phyloP scores from a whole-genome alignment of 177 flowering plant species.

The Telopea speciosissima region DNA sequence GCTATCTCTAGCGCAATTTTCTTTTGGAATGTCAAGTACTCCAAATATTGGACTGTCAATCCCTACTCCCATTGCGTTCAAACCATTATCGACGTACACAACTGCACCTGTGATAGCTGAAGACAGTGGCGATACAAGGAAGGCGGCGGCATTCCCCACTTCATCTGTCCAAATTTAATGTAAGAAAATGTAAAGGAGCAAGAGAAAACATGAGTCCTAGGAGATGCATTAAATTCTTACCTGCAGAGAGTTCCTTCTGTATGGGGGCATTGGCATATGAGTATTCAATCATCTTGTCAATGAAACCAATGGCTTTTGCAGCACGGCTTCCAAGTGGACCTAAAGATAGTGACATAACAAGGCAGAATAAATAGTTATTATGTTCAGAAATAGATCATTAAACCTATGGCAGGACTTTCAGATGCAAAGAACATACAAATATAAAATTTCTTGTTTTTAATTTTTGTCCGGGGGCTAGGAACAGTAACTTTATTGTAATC shows the following conservation, averaged over 20 bases:
- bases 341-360: constrained; percentile 8
- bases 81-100: constrained; percentile 84
- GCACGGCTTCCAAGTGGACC: constrained; percentile 91
- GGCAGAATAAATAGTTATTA: not conserved
- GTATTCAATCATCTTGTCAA: constrained; percentile 87
- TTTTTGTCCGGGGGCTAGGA: no score
- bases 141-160: constrained; percentile 86
- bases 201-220: not conserved
- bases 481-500: no score
- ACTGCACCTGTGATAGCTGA: constrained; percentile 90
- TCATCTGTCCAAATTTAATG: constrained; percentile 51
- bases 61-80: constrained; percentile 90
- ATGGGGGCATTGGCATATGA: constrained; percentile 84
- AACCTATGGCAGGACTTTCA: not conserved
- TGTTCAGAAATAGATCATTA: not conserved
- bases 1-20: constrained; percentile 13
- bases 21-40: constrained; percentile 58
- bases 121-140: constrained; percentile 81
- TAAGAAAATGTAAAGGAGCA: not conserved
- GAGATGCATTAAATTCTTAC: constrained; percentile 19
- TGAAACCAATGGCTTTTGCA: constrained; percentile 91
- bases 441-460: no score
- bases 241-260: constrained; percentile 77
- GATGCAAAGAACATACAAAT: not conserved
- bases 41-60: constrained; percentile 78